Evolutionary conservation across 306 rosid species (phyloP), one percentile per base, ranked within the genome.

Genomic region (Quercus glauca): DNA sequence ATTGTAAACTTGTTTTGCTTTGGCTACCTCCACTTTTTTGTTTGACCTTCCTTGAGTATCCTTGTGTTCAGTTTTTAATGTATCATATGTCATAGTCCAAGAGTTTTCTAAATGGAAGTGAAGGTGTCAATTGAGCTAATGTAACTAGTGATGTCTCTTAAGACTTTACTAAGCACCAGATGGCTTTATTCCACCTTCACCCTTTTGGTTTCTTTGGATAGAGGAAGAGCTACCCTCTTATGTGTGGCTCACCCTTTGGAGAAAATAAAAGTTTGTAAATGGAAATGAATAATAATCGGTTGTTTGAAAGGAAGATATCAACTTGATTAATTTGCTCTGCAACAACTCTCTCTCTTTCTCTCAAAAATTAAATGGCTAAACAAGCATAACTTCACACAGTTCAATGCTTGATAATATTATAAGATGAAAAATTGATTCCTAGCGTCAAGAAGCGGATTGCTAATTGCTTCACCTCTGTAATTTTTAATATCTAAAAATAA

Each of bases 321-420:
- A 37, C 45, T 37, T 37, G 45, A 37, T 37, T 37, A 37, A 35
- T 35, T 35, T 35, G 41, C 41, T 35, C 41, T 35, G 41, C 41
- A 35, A 35, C 41, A 35, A 35, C 41, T 5, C 41, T 35, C 41
- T 33, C 37, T 28, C 25, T 23, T 1, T 28, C 31, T 35, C 41
- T 35, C 41, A 77, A 82, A 56, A 67, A 78, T 75, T 81, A 79
- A 14, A 63, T 55, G 79, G 41, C 78, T 57, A 20, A 55, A 52
- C 43, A 6, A 55, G 65, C 25, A 41, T 14, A 19, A 80, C 18
- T 28, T 49, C 64, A 53, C 8, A 8, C 15, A 35, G 41, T 35
- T 35, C 9, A 35, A 35, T 5, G 41, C 41, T 35, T 35, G 41
- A 35, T 35, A 35, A 35, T 35, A 35, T 35, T 35, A 35, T 41